phyloP scores from a whole-genome alignment of 352 stramenopile genomes.

The Pythium volutum region DNA sequence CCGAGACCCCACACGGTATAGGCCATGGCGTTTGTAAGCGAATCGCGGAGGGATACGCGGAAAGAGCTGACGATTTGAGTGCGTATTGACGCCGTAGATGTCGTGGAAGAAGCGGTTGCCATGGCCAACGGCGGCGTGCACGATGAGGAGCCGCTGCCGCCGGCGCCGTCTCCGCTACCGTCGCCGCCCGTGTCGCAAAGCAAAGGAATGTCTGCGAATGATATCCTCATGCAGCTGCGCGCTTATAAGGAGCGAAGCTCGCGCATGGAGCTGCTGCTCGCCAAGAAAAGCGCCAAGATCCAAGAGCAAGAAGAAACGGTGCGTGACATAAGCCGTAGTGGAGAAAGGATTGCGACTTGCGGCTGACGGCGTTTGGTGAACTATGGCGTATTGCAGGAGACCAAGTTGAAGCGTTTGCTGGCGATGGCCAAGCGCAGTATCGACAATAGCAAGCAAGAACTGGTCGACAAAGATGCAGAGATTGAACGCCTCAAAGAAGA shows the following conservation, averaged over 20 bases:
- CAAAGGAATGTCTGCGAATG: slow-evolving; percentile 14
- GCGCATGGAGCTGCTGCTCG: slow-evolving; percentile 59
- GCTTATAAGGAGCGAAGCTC: slow-evolving; percentile 59
- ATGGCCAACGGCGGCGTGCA: neutral
- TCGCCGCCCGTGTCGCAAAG: slow-evolving; percentile 17
- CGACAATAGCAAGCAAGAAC: slow-evolving; percentile 85
- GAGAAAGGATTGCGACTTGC: neutral
- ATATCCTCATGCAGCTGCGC: slow-evolving; percentile 38
- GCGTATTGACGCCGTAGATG: slow-evolving; percentile 1
- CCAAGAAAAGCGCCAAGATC: slow-evolving; percentile 68
- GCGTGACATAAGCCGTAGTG: neutral
- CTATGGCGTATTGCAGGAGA: slow-evolving; percentile 33
- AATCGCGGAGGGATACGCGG: neutral
- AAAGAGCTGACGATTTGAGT: neutral
- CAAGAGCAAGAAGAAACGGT: slow-evolving; percentile 80
- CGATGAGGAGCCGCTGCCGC: slow-evolving; percentile 16
- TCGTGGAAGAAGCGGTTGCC: neutral
- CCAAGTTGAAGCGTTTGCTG: slow-evolving; percentile 79
- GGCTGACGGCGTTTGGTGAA: neutral
- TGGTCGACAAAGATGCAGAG: slow-evolving; percentile 57
- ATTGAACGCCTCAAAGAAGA: slow-evolving; percentile 52
- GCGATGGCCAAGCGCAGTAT: slow-evolving; percentile 88
- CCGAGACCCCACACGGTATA: neutral
- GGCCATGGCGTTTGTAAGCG: neutral
- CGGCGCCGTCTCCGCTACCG: slow-evolving; percentile 10